phyloP scores from a whole-genome alignment of 768 basidiomycete species.

The Cyclocybe cylindracea region DNA sequence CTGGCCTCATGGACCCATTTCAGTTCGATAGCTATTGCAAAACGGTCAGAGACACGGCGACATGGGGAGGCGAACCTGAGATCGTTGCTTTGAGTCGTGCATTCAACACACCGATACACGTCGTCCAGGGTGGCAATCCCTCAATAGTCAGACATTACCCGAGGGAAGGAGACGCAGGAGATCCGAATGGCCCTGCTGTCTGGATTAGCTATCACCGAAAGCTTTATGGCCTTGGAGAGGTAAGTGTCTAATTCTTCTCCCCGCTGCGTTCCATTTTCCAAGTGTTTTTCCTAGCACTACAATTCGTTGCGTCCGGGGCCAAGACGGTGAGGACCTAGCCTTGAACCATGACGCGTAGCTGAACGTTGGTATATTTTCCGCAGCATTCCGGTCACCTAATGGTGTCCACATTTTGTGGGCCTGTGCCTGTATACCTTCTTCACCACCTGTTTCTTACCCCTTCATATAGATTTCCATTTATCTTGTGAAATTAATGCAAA shows the following conservation, averaged over 20 bases:
- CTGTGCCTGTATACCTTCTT: too few relatives aligned
- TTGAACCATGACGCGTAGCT: neutral
- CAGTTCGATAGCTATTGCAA: conserved; percentile 77
- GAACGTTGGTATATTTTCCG: too few relatives aligned
- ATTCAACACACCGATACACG: conserved; percentile 85
- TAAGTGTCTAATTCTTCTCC: conserved; percentile 34
- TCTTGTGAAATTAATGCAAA: conserved; percentile 7
- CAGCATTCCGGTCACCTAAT: too few relatives aligned
- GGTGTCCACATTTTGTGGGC: too few relatives aligned
- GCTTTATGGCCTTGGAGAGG: conserved; percentile 97
- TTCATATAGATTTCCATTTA: neutral
- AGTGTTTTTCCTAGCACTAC: conserved; percentile 62
- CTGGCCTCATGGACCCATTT: conserved; percentile 69
- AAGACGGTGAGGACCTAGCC: conserved; percentile 10
- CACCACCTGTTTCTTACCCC: too few relatives aligned
- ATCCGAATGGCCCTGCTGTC: conserved; percentile 41
- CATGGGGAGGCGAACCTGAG: conserved; percentile 98
- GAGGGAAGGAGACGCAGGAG: conserved; percentile 24
- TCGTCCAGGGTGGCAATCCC: conserved; percentile 83
- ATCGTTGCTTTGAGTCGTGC: conserved; percentile 85
- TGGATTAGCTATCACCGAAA: conserved; percentile 90
- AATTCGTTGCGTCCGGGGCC: conserved; percentile 74
- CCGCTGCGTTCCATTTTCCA: conserved; percentile 2
- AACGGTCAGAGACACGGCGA: conserved; percentile 77
- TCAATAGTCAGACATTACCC: conserved; percentile 84